Conservation (phyloP, 116 monocot genomes). For the Dioscorea cayenensis region DNA sequence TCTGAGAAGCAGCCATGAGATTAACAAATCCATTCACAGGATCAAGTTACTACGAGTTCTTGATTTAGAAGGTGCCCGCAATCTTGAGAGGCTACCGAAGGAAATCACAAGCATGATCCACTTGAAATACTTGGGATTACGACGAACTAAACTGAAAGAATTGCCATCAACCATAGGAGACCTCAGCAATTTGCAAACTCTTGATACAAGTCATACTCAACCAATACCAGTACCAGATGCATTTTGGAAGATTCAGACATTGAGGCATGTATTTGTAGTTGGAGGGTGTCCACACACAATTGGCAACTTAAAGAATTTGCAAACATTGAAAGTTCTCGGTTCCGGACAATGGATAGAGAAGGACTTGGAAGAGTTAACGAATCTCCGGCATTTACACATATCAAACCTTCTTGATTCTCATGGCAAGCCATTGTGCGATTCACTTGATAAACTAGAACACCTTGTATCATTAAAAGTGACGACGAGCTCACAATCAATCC, state of each 20-base stretch:
- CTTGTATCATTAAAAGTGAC: constrained; percentile 5
- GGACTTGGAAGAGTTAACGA: not conserved
- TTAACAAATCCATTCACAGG: not conserved
- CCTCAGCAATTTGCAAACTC: constrained; percentile 20
- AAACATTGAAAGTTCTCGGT: not conserved
- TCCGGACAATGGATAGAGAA: constrained; percentile 13
- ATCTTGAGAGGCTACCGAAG: constrained; percentile 1
- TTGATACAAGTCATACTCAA: constrained; percentile 23
- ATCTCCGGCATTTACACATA: constrained; percentile 7
- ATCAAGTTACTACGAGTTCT: constrained; percentile 21
- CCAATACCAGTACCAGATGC: constrained; percentile 11
- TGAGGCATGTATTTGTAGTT: constrained; percentile 11
- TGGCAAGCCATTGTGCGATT: not conserved
- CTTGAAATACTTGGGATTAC: constrained; percentile 17
- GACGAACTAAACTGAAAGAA: not conserved
- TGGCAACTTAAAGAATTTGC: not conserved
- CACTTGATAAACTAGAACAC: not conserved
- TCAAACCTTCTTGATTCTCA: not conserved
- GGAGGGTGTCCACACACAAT: not conserved
- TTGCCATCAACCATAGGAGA: constrained; percentile 14
- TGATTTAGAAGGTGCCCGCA: constrained; percentile 2
- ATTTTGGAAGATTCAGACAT: constrained; percentile 13
- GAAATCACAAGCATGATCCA: no score
- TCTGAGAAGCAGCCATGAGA: no score
- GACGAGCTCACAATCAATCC: not conserved